phyloP scores from a whole-genome alignment of 352 stramenopile species.

The Globisporangium yorkense region DNA sequence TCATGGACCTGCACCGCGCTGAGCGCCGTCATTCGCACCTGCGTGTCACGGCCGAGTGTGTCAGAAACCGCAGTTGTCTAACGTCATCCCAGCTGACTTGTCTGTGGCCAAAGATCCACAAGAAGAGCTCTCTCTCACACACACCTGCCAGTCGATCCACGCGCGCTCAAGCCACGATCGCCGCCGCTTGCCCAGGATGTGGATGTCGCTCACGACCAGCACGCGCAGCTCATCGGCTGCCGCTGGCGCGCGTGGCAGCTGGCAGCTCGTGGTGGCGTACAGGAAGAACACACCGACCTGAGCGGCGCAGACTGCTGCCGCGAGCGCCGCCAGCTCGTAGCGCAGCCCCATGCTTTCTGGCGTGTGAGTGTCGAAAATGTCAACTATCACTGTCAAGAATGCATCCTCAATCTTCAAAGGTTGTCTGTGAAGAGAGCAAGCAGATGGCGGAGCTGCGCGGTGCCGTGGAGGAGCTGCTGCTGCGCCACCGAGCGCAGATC shows the following conservation, averaged over 20 bases:
- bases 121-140: neutral
- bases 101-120: neutral
- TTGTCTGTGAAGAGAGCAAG: neutral
- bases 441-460: slow-evolving; percentile 2
- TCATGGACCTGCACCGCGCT: slow-evolving; percentile 43
- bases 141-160: slow-evolving; percentile 73
- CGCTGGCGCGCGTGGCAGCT: neutral
- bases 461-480: slow-evolving; percentile 42
- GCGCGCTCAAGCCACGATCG: slow-evolving; percentile 46
- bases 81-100: neutral
- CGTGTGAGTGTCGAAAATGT: slow-evolving; percentile 1
- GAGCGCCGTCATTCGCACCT: slow-evolving; percentile 29
- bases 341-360: slow-evolving; percentile 3
- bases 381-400: neutral
- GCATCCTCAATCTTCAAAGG: neutral
- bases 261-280: slow-evolving; percentile 28
- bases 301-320: slow-evolving; percentile 23
- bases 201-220: slow-evolving; percentile 66
- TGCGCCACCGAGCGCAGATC: slow-evolving; percentile 31
- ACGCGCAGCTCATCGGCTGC: slow-evolving; percentile 18
- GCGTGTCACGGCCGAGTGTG: neutral
- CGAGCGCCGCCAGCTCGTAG: slow-evolving; percentile 19
- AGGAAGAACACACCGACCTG: slow-evolving; percentile 64
- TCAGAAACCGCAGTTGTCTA: neutral
- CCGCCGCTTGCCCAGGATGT: slow-evolving; percentile 64